Evolutionary conservation across 75 land plant genomes (phyloP), one percentile per base, ranked within the genome.

Genomic region (Azolla pinnata): DNA sequence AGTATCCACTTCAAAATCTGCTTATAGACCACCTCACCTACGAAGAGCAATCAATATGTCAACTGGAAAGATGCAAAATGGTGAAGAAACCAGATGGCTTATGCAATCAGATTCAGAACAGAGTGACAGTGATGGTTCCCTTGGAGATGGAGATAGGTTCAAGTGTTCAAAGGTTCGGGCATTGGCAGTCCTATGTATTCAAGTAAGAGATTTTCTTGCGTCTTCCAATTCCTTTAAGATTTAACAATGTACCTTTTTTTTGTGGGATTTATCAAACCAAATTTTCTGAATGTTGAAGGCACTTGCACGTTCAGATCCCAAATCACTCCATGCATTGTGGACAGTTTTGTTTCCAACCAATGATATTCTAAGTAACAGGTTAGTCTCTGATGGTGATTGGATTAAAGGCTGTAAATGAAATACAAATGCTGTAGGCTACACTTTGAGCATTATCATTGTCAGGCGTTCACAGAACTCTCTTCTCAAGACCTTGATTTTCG

Each of bases 231-330:
- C n/a, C 8, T 59, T 59, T 40, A 8, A 28, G 4, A 25, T 4
- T 55, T 5, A 25, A 18, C 18, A 8, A 16, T 14, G 33, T 31
- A 35, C 59, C 10, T n/a, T 57, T 18, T 29, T 25, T 7, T 2
- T 33, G 29, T 57, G 4, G 12, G 8, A 8, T 29, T 57, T 35
- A 31, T 33, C n/a, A n/a, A n/a, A 31, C 31, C 14, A 1, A 19
- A 19, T 33, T 14, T 32, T 2, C 20, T 33, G 2, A 23, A 55
- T 18, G 7, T 29, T 8, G 50, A 51, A 95, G 97, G 99, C 88
- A 72, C 72, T 95, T 57, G 88, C 88, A 60, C 77, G 72, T 64
- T 88, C 92, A 63, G 91, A 95, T 60, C 86, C 97, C 0, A 90
- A 86, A 58, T 72, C 81, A 28, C 73, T 90, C 17, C 77, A 82